These are phyloP conservation scores for Tetracentron sinense DNA, from an alignment of 164 flowering plant genomes.

Conservation along the genomic window DNA sequence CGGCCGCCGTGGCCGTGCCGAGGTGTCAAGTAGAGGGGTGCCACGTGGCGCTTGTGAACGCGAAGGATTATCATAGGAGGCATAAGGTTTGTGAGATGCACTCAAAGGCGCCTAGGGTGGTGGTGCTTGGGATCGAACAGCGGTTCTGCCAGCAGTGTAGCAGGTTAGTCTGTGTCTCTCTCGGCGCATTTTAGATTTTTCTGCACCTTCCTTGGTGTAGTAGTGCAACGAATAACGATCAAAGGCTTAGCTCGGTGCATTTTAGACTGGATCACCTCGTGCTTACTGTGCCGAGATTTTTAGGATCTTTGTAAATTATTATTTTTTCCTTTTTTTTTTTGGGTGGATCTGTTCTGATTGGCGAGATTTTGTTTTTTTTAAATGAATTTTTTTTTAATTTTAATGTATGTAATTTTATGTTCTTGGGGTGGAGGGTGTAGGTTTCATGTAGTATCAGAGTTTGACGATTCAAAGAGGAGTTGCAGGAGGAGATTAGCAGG, in stretches of 20 bases:
- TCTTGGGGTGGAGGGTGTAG: constrained; percentile 23
- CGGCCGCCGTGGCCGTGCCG: constrained; percentile 28
- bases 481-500: constrained; percentile 75
- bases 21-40: constrained; percentile 82
- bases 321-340: background rate
- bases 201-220: too few relatives aligned
- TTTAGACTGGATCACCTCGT: background rate
- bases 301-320: background rate
- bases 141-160: constrained; percentile 86
- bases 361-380: background rate
- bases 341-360: background rate
- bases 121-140: constrained; percentile 55
- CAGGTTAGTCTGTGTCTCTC: constrained; percentile 32
- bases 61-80: constrained; percentile 69
- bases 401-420: background rate
- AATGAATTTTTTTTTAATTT: background rate
- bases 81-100: constrained; percentile 81
- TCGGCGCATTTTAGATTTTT: background rate
- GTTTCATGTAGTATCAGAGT: constrained; percentile 71
- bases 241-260: too few relatives aligned
- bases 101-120: constrained; percentile 66
- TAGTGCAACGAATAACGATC: too few relatives aligned
- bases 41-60: constrained; percentile 38
- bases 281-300: background rate
- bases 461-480: constrained; percentile 75